Base-by-base conservation (phyloP, 192 early-diverging fungal species). In the Entomortierella beljakovae region DNA sequence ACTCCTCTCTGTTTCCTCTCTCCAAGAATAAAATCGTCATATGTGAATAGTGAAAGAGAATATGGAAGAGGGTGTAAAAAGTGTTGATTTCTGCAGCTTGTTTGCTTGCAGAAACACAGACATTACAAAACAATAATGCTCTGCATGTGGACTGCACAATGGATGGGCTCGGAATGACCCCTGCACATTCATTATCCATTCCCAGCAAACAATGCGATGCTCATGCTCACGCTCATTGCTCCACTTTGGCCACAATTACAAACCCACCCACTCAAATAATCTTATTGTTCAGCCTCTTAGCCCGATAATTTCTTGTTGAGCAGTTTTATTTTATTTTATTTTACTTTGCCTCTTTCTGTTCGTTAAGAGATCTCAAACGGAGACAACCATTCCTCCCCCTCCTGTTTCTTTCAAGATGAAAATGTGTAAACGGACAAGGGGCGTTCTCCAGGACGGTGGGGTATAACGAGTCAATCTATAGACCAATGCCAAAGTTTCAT, bases 121-220 rank as follows among this genome's bases (percentile, higher is more conserved):
- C 61, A 62, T 49, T 46, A 20, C 5, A 28, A 13, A 38, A 38
- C 6, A 38, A 8, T 8, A 46, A 2, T 46, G 43, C 15, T 46
- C 43, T 46, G 43, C 25, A 37, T n/a, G 38, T 29, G 9, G 23
- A 38, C 57, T 33, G 26, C 54, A 46, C 6, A 38, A 46, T 46
- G 43, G 31, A 57, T 66, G 67, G 67, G 67, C 67, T 69, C 67
- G 67, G 40, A 38, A 56, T 60, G 34, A 66, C 11, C 46, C 55
- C 38, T 31, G 37, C 48, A 46, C 52, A 66, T 53, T 43, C 55
- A 57, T 55, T 61, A 59, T 37, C 68, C 59, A 70, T 70, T 70
- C 68, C 57, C 57, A 70, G 68, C 68, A 70, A 61, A 50, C 59
- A 70, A 70, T 70, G 68, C 68, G 68, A 70, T 70, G 59, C 68